These are phyloP conservation scores for Penicillium vulpinum DNA, from an alignment of 2,329 filamentous ascomycete genomes.

Conservation along the genomic window DNA sequence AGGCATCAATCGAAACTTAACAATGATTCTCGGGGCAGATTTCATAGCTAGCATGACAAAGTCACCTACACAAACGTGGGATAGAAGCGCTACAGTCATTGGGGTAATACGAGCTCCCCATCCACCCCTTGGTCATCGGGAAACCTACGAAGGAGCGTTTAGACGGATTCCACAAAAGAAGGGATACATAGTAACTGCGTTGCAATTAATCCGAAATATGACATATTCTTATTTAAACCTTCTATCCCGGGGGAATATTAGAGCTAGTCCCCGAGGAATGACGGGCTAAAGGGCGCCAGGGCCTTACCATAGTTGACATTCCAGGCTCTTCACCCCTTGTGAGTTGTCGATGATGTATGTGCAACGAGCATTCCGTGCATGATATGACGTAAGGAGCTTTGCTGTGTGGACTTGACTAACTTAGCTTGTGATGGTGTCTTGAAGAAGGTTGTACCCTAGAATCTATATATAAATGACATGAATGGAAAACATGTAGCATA, in stretches of 20 bases:
- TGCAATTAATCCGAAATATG: not conserved
- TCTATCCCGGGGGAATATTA: not conserved
- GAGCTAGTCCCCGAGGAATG: slow-evolving; percentile 2
- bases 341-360: not conserved
- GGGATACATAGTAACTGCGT: not conserved
- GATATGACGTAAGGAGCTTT: not conserved
- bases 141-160: not conserved
- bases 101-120: not conserved
- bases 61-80: not conserved
- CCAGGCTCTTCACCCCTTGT: slow-evolving; percentile 5
- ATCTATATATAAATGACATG: not conserved
- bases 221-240: not conserved
- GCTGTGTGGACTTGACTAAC: not conserved
- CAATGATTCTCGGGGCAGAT: not conserved
- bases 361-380: slow-evolving; percentile 5
- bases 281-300: not conserved
- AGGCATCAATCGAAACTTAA: not conserved
- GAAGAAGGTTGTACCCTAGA: not conserved
- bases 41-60: not conserved
- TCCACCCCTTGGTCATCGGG: not conserved
- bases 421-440: not conserved
- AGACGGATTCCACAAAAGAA: slow-evolving; percentile 3
- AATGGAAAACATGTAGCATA: not conserved
- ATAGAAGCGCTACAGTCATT: not conserved
- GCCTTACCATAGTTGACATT: not conserved